Base-by-base conservation (phyloP, 441 rosid genomes). In the Euphorbia corollata region DNA sequence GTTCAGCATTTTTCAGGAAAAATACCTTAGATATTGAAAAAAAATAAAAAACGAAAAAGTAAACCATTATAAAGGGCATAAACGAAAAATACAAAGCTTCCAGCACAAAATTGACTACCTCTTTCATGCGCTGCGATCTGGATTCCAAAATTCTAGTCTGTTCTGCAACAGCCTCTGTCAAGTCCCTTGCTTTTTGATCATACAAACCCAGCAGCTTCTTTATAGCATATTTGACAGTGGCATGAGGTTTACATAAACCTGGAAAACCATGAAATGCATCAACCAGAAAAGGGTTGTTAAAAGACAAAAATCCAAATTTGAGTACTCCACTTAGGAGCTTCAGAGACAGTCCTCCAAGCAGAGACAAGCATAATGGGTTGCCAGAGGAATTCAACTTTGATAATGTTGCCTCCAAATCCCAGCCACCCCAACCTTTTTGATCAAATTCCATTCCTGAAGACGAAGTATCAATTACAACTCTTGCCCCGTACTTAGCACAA, bases 161-260 rank as follows among this genome's bases (percentile, higher is more conserved):
- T 68, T 81, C 86, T 7, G 78, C 77, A 50, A 86, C 75, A 36
- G 85, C 87, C 70, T 77, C 81, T 68, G 73, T 61, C 61, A 88
- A 75, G 51, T 82, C 90, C 47, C 78, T 81, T 2, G 72, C 68
- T 78, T 80, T 79, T 71, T 69, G 86, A 71, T 84, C 88, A 71
- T 72, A 75, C 77, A 82, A 74, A 65, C 81, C 82, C 75, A 92
- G 78, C 81, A 92, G 69, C 84, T 88, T 90, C 82, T 81, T 92
- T 68, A 89, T 77, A 5, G 94, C 93, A 66, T 90, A 88, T 73
- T 80, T 87, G 63, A 82, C 87, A 10, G 97, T 92, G 71, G 85
- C 73, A 75, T 90, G 98, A 59, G 98, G 98, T 78, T 90, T 88
- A 85, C 91, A 85, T 65, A 92, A 77, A 63, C 94, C 97, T n/a